These are phyloP conservation scores for Fusarium burgessii DNA, from an alignment of 2,329 filamentous ascomycete species.

Conservation along the genomic window DNA sequence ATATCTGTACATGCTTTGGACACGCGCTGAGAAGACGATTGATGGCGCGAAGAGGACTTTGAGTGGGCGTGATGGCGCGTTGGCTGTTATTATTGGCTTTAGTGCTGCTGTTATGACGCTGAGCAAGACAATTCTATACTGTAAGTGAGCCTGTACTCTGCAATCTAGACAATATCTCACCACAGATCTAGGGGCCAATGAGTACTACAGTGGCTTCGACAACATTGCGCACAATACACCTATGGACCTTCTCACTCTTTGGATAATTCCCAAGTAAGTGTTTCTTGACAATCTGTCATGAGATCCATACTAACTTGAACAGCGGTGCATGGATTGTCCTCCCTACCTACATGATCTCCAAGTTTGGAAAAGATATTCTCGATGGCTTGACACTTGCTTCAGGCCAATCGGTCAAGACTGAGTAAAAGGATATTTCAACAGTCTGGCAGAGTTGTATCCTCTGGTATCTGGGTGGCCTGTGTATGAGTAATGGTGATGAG, in stretches of 20 bases:
- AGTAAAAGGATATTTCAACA: neutral
- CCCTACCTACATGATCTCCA: conserved; percentile 64
- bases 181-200: conserved; percentile 61
- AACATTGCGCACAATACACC: conserved; percentile 68
- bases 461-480: neutral
- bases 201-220: conserved; percentile 66
- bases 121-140: conserved; percentile 72
- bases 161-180: neutral
- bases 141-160: conserved; percentile 53
- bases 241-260: conserved; percentile 61
- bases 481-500: conserved; percentile 11
- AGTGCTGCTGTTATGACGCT: conserved; percentile 69
- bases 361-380: conserved; percentile 62
- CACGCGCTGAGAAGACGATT: conserved; percentile 16
- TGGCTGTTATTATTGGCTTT: conserved; percentile 63
- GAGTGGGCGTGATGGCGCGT: conserved; percentile 57
- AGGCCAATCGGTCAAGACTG: conserved; percentile 41
- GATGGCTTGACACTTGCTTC: conserved; percentile 58
- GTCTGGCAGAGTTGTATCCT: too few relatives aligned
- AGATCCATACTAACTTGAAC: neutral
- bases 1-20: conserved; percentile 62
- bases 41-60: conserved; percentile 50
- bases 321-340: conserved; percentile 69
- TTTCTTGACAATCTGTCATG: fast-evolving
- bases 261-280: conserved; percentile 70